Evolutionary conservation across 345 rosid species (phyloP), one percentile per base, ranked within the genome.

Genomic region (Passiflora organensis): DNA sequence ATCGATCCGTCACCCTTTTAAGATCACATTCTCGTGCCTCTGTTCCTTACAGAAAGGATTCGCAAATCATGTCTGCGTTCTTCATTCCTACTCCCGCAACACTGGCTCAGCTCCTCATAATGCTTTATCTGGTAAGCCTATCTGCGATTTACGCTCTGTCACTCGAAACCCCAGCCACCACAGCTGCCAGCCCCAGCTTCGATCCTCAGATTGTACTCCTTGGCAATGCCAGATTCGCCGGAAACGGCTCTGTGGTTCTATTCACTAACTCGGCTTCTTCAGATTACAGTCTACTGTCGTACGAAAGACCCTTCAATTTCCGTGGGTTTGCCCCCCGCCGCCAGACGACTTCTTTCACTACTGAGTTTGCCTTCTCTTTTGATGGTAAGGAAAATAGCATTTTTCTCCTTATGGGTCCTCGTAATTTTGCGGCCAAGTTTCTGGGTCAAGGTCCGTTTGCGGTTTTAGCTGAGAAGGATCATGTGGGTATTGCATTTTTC

Each of bases 401-500:
- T 6, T 76, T 81, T 56, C 66, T 84, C 55, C 52, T 79, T 15
- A 54, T 81, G 59, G 69, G 70, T 62, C 67, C 75, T n/a, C 19
- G 43, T 57, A 58, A 53, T 51, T 78, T 65, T 13, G 72, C 58
- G 24, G 55, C 60, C 19, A 58, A 53, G 22, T 51, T 68, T 62
- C 55, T 52, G 61, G 74, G 75, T 57, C 68, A 47, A 49, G 69
- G 55, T 46, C 53, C 60, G 13, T 68, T 65, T 46, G 72, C 64
- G 43, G 37, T 71, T 48, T 60, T 5, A 6, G 58, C 53, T 16
- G 67, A 72, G 51, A 61, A 53, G 44, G 63, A 64, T 56, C 71
- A 59, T 51, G 34, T 77, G 51, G 78, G 67, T 53, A 62, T 79
- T 56, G 82, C 74, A 59, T 81, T 72, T 63, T 78, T 64, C 20